These are phyloP conservation scores for Schwanniomyces polymorphus DNA, from an alignment of 805 yeast genomes.

Conservation along the genomic window DNA sequence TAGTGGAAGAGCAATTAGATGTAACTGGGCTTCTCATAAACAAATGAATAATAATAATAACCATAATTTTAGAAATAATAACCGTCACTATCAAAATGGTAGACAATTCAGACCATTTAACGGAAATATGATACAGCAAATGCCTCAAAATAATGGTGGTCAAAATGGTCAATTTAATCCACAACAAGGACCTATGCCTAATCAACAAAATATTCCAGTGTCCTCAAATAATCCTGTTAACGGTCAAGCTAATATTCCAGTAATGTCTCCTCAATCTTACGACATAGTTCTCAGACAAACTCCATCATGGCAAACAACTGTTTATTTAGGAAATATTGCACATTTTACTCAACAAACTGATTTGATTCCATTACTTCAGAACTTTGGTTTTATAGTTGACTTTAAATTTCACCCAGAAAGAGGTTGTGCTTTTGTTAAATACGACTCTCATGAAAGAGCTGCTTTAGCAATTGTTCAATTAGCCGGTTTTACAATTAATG, in stretches of 20 bases:
- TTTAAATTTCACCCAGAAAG: conserved; percentile 77
- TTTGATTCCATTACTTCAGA: conserved; percentile 69
- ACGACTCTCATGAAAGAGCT: conserved; percentile 84
- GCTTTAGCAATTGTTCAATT: conserved; percentile 84
- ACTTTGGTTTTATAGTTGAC: conserved; percentile 80
- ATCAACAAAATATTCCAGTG: conserved; percentile 1
- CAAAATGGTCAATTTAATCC: conserved; percentile 8
- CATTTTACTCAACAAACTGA: conserved; percentile 74
- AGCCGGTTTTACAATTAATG: conserved; percentile 68
- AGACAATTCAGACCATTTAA: conserved; percentile 15
- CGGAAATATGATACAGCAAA: conserved; percentile 10
- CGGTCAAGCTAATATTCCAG: conserved; percentile 18
- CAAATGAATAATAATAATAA: conserved; percentile 26
- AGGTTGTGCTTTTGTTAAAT: conserved; percentile 88
- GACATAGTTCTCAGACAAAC: conserved; percentile 75
- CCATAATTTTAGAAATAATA: conserved; percentile 8
- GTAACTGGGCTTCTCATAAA: conserved; percentile 87
- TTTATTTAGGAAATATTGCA: conserved; percentile 82
- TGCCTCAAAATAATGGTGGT: conserved; percentile 7
- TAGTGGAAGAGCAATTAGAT: conserved; percentile 74
- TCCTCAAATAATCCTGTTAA: conserved; percentile 1
- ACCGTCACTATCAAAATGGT: conserved; percentile 12
- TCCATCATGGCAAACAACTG: conserved; percentile 83
- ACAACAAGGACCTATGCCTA: conserved; percentile 3
- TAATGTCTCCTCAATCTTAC: conserved; percentile 56